Evolutionary conservation across 2,329 filamentous ascomycete species (phyloP).

Genomic region (Monosporascus sp.): DNA sequence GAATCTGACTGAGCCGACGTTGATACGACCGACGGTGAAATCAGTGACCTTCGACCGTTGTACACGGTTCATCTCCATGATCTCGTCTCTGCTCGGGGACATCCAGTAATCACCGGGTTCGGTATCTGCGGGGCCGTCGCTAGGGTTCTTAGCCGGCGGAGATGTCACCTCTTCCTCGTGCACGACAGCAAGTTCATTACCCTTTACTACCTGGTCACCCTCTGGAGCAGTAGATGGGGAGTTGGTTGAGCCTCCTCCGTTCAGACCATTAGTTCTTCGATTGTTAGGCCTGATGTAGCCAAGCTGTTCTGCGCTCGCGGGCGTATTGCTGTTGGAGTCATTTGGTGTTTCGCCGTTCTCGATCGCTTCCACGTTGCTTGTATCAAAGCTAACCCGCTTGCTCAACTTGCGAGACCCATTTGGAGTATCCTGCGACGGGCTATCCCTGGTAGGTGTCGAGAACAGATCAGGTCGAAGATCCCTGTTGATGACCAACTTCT

Average conservation of each 20-base stretch:
- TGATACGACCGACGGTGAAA: conserved; percentile 77
- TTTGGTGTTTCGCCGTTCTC: conserved; percentile 41
- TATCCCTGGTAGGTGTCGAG: conserved; percentile 53
- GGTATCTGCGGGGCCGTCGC: conserved; percentile 30
- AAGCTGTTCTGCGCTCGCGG: conserved; percentile 48
- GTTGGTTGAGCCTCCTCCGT: conserved; percentile 37
- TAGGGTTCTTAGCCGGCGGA: conserved; percentile 25
- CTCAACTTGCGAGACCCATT: conserved; percentile 53
- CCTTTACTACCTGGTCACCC: conserved; percentile 61
- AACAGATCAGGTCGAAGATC: conserved; percentile 72
- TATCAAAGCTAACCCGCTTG: conserved; percentile 92
- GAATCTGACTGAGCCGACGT: conserved; percentile 79
- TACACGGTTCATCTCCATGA: conserved; percentile 73
- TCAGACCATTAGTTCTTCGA: conserved; percentile 31
- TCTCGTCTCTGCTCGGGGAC: conserved; percentile 66
- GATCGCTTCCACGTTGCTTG: conserved; percentile 46
- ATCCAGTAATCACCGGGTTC: conserved; percentile 82
- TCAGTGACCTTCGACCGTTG: conserved; percentile 69
- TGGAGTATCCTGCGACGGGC: conserved; percentile 33
- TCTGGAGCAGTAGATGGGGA: conserved; percentile 43
- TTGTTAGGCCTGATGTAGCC: conserved; percentile 52
- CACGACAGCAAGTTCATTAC: conserved; percentile 74
- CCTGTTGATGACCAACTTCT: conserved; percentile 89
- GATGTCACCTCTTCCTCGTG: conserved; percentile 58
- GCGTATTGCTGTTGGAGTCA: conserved; percentile 39